Conservation (phyloP, 2,329 filamentous ascomycete species). For the Colletotrichum orchidophilum region DNA sequence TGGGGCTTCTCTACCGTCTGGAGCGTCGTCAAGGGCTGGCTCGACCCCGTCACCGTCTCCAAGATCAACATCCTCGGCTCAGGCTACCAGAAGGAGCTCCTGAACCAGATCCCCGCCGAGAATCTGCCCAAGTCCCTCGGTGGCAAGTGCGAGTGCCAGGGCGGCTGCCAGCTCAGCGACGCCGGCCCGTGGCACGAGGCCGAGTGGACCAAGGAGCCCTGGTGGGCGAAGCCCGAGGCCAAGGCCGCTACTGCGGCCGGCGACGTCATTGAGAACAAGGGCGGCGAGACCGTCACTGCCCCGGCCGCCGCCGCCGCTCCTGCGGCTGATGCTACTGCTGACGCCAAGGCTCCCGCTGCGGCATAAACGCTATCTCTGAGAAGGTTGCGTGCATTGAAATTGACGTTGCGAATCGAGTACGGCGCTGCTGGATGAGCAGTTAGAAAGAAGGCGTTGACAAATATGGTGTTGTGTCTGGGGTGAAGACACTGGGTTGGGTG, state of each 20-base stretch:
- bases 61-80: constrained; percentile 93
- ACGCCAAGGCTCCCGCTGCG: constrained; percentile 46
- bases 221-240: constrained; percentile 66
- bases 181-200: constrained; percentile 87
- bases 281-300: constrained; percentile 48
- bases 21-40: constrained; percentile 87
- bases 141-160: constrained; percentile 81
- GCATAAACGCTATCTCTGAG: constrained; percentile 38
- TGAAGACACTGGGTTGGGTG: not conserved
- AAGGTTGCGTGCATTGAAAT: not conserved
- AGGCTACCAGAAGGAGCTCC: constrained; percentile 84
- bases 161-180: constrained; percentile 88
- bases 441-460: constrained; percentile 32
- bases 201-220: constrained; percentile 71
- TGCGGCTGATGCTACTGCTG: constrained; percentile 43
- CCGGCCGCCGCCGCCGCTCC: constrained; percentile 40
- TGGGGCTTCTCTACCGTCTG: constrained; percentile 94
- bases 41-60: constrained; percentile 94
- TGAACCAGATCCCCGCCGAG: constrained; percentile 86
- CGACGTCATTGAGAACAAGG: constrained; percentile 50
- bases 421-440: constrained; percentile 25
- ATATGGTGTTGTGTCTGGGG: constrained; percentile 19
- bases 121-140: constrained; percentile 90
- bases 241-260: constrained; percentile 45
- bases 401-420: constrained; percentile 17